Percentiles rank a stretch among this genome's conserved stretches.
Conservation (phyloP, 305 asterid genomes). For the Solanum hybrid region DNA sequence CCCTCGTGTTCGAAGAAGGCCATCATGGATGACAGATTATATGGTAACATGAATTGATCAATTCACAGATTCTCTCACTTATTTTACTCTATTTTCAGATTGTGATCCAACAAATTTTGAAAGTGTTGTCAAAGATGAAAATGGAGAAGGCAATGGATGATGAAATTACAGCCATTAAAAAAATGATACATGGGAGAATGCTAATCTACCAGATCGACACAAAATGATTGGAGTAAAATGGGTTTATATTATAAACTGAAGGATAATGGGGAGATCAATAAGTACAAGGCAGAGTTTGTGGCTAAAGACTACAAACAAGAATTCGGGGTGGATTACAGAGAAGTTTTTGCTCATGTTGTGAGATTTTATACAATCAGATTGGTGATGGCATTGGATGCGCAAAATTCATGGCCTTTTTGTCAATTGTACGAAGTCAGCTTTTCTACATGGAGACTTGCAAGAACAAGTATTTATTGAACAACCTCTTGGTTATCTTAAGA, state of each 20-base stretch:
- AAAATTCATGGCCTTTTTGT: background rate
- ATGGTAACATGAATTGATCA: background rate
- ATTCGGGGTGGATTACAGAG: background rate
- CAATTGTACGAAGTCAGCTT: too few species aligned
- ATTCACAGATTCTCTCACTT: background rate
- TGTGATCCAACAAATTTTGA: background rate
- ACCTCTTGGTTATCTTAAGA: background rate
- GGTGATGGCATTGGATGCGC: background rate
- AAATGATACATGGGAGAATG: background rate
- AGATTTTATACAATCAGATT: too few species aligned
- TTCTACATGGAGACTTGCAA: background rate
- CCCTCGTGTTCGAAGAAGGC: background rate
- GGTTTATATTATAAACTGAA: background rate
- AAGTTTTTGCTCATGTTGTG: background rate
- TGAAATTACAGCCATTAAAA: background rate
- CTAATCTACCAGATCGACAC: background rate
- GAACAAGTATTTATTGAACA: background rate
- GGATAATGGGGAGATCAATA: background rate
- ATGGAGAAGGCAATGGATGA: background rate
- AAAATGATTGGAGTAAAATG: background rate
- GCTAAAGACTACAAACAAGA: background rate
- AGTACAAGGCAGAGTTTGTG: background rate
- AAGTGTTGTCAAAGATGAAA: background rate
- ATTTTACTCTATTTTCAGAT: background rate
- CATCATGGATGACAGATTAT: background rate